phyloP scores from a whole-genome alignment of 1,284 basidiomycete species.

The Cryptococcus maquisensis region DNA sequence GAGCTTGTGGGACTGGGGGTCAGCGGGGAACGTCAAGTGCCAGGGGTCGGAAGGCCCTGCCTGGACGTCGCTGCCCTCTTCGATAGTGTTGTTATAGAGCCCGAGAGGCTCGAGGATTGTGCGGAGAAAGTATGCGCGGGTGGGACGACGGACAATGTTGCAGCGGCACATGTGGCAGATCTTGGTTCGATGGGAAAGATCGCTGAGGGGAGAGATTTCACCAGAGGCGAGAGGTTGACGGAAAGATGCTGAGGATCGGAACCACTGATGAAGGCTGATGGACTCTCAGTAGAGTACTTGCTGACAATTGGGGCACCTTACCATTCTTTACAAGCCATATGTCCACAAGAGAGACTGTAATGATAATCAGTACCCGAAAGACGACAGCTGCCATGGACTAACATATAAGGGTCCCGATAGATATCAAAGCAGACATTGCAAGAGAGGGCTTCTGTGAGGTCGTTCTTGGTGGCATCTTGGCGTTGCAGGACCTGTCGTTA shows the following conservation, averaged over 20 bases:
- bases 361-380: constrained; percentile 1
- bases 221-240: constrained; percentile 12
- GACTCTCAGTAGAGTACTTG: background rate
- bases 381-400: constrained; percentile 7
- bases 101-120: constrained; percentile 37
- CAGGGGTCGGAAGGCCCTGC: constrained; percentile 28
- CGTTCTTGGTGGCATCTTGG: constrained; percentile 26
- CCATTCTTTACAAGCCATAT: constrained; percentile 43
- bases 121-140: constrained; percentile 34
- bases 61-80: constrained; percentile 2
- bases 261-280: constrained; percentile 39
- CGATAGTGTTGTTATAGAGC: constrained; percentile 5
- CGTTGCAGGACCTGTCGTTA: constrained; percentile 20
- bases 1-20: constrained; percentile 24
- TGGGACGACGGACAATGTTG: constrained; percentile 34
- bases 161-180: constrained; percentile 44
- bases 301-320: constrained; percentile 10
- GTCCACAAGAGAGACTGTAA: constrained; percentile 42
- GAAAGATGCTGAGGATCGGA: constrained; percentile 40
- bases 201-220: constrained; percentile 14
- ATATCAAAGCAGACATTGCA: constrained; percentile 44
- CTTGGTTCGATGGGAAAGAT: constrained; percentile 39
- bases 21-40: constrained; percentile 29
- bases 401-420: constrained; percentile 45
- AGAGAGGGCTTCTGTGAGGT: constrained; percentile 31